A percentile compares a stretch with the other conserved stretches of the same genome.
phyloP scores from a whole-genome alignment of 2,329 filamentous ascomycete genomes.

The Nannizzia gypsea region DNA sequence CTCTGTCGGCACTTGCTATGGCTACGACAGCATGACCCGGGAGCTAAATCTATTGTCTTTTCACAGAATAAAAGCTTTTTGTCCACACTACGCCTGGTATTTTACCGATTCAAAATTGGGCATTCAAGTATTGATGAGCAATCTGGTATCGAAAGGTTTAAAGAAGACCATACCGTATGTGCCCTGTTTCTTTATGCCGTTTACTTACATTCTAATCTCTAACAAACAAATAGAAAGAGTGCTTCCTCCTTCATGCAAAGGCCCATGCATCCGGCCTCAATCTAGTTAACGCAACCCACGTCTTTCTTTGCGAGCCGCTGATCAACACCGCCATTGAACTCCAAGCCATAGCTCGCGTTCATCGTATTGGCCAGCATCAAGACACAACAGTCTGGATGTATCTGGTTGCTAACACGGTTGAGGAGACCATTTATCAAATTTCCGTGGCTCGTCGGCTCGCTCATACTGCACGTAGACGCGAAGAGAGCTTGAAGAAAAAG shows the following conservation, averaged over 20 bases:
- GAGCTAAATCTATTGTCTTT: conserved; percentile 86
- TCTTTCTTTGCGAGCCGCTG: conserved; percentile 87
- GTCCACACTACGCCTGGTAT: conserved; percentile 57
- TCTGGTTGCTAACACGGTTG: conserved; percentile 77
- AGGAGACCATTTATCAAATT: conserved; percentile 81
- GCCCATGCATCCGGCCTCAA: conserved; percentile 83
- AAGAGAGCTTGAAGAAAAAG: conserved; percentile 15
- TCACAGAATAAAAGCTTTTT: conserved; percentile 82
- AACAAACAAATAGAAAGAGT: conserved; percentile 47
- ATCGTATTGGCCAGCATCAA: conserved; percentile 81
- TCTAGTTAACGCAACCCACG: conserved; percentile 82
- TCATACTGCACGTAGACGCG: conserved; percentile 51
- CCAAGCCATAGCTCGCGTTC: conserved; percentile 87
- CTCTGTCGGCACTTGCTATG: conserved; percentile 70
- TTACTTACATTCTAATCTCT: neutral
- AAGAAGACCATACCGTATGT: conserved; percentile 50
- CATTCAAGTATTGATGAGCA: conserved; percentile 57
- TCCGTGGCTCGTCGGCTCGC: conserved; percentile 67
- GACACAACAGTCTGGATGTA: conserved; percentile 94
- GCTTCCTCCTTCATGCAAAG: conserved; percentile 79
- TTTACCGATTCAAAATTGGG: conserved; percentile 60
- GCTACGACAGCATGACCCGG: conserved; percentile 72
- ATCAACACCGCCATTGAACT: conserved; percentile 89
- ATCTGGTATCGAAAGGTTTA: conserved; percentile 64
- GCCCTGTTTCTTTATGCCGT: neutral